A percentile compares a stretch with the other conserved stretches of the same genome.
These are phyloP conservation scores for Phyllosticta paracitricarpa DNA, from an alignment of 2,329 filamentous ascomycete genomes.

Conservation along the genomic window DNA sequence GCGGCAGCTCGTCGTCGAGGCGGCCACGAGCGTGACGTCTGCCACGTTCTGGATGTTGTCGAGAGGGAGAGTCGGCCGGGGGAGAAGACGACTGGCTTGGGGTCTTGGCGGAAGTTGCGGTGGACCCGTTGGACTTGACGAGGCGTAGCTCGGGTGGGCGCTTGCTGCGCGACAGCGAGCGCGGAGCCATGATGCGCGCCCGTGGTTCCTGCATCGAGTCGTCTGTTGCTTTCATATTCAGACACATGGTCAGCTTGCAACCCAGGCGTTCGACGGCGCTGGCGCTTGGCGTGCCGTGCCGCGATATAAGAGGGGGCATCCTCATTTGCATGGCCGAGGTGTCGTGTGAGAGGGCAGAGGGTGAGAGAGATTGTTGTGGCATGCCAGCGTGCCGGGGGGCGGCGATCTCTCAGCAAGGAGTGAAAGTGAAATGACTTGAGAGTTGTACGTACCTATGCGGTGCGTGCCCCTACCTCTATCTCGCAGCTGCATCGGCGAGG, in stretches of 20 bases:
- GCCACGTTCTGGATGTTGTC: conserved; percentile 3
- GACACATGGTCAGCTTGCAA: not conserved
- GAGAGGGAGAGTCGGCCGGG: conserved; percentile 11
- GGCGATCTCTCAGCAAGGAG: not conserved
- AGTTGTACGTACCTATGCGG: not conserved
- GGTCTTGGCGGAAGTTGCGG: conserved; percentile 16
- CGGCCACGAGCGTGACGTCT: not conserved
- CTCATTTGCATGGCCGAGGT: not conserved
- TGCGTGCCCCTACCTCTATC: not conserved
- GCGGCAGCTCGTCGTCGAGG: conserved; percentile 16
- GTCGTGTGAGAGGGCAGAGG: not conserved
- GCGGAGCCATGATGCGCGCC: conserved; percentile 18
- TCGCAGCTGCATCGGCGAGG: not conserved
- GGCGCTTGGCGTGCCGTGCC: not conserved
- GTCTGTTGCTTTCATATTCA: not conserved
- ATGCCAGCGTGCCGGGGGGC: not conserved
- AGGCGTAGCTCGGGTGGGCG: conserved; percentile 27
- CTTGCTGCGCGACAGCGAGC: conserved; percentile 23
- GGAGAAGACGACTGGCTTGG: conserved; percentile 14
- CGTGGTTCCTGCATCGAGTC: not conserved
- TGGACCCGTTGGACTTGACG: conserved; percentile 28
- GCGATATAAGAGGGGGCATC: not conserved
- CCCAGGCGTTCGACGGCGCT: not conserved
- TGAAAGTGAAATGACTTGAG: not conserved
- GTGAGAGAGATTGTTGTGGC: not conserved